Base-by-base conservation (phyloP, 306 rosid species). In the Castanea sativa region DNA sequence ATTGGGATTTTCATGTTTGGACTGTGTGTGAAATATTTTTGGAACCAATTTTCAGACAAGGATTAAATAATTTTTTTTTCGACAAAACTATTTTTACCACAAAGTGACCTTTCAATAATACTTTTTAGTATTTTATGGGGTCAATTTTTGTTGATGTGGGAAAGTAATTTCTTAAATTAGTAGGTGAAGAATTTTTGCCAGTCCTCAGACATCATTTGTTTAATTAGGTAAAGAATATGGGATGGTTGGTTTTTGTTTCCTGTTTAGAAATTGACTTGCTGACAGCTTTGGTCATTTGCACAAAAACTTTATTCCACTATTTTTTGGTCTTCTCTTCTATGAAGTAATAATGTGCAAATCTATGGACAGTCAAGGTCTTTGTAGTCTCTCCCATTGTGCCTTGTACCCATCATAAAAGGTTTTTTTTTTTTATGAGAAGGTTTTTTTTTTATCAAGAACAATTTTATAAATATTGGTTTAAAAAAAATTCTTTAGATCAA, bases 131-230 rank as follows among this genome's bases (percentile, higher is more conserved):
- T 6, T 18, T n/a, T 11, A 14, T 27, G 59, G 81, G 45, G 82
- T 80, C 85, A 80, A 80, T 72, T 49, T 74, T 74, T 67, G 82
- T 83, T 83, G 86, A 57, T 67, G 49, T 8, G 57, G 71, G 69
- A 68, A 53, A 55, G 73, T 76, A 71, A 73, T 60, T 61, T 75
- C 57, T 81, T 68, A 86, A 64, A 59, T 78, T 73, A 86, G 83
- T 86, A 81, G 87, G 90, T 86, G 78, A 78, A 72, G 85, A 78
- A 75, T 71, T 73, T 61, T 65, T 10, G 53, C 41, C 2, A 23
- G 60, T 73, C 59, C 16, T 73, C 53, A 25, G 51, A 33, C 41
- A 51, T 45, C 73, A 45, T 55, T 80, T 80, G 73, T 83, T 83
- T 78, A 77, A 83, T 82, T 70, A 73, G 80, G 79, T 69, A 55